Conservation (phyloP, 768 basidiomycete species). For the Russula abietina region DNA sequence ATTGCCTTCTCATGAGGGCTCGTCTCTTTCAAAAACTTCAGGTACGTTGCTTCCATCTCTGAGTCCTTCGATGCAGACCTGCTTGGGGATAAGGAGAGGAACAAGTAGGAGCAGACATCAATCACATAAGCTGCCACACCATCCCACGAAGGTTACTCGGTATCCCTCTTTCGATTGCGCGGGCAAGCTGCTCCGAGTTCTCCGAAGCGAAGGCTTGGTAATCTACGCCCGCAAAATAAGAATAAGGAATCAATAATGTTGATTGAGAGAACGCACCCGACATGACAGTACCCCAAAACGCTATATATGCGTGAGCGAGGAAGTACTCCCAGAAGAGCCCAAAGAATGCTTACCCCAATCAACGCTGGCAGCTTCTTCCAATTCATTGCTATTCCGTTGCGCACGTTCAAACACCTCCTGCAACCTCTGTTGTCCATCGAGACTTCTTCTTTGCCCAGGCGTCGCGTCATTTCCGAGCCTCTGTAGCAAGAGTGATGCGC, state of each 20-base stretch:
- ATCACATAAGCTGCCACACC: constrained; percentile 93
- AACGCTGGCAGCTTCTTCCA: constrained; percentile 42
- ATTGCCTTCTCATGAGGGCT: constrained; percentile 95
- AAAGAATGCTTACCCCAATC: constrained; percentile 62
- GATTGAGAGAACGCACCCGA: constrained; percentile 47
- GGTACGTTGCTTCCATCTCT: constrained; percentile 77
- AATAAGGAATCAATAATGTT: constrained; percentile 1
- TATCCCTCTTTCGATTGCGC: constrained; percentile 89
- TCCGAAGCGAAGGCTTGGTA: constrained; percentile 84
- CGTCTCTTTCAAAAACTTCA: constrained; percentile 70
- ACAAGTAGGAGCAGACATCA: neutral
- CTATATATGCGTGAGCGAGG: constrained; percentile 35
- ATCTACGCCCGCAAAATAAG: constrained; percentile 40
- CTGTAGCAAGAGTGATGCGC: constrained; percentile 49
- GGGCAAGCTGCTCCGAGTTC: constrained; percentile 69
- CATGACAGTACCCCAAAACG: constrained; percentile 94
- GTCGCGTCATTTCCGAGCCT: constrained; percentile 42
- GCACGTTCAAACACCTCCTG: constrained; percentile 72
- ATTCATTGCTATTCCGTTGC: constrained; percentile 45
- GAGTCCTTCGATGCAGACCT: constrained; percentile 93
- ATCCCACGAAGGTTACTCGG: constrained; percentile 85
- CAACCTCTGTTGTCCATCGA: constrained; percentile 63
- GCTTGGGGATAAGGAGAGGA: neutral
- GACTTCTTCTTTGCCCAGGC: constrained; percentile 40
- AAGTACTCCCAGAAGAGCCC: constrained; percentile 4